Evolutionary conservation across 148 eudicot species (phyloP), one percentile per base, ranked within the genome.

Genomic region (Agrostemma githago): DNA sequence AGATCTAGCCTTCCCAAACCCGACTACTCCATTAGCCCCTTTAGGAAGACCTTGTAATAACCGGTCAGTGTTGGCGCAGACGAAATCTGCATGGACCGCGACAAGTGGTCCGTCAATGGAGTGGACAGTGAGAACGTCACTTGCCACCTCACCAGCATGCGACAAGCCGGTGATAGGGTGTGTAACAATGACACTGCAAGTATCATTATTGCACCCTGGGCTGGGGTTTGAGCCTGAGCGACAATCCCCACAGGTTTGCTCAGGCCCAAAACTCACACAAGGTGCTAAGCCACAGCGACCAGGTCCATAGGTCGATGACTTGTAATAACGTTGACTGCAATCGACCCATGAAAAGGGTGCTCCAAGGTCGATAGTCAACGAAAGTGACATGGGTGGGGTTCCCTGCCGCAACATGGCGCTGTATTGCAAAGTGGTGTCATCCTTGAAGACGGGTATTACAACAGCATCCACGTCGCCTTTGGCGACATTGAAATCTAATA

Each of bases 161-260:
- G 79, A 79, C 5, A 71, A 67, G 39, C 70, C 58, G 10, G 76
- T 86, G 78, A 85, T 54, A 3, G 89, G 85, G 79, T 87, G 89
- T 11, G 76, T 80, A 0, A 86, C 88, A 26, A 15, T 34, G 54
- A 83, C 71, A 12, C 85, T 83, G 56, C 96, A 90, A 1, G 89
- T 84, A 79, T 90, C 82, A 79, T 83, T 85, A 70, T 82, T 84
- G 81, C 96, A 90, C 6, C 80, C 80, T 3, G 76, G 68, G 11
- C 76, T 34, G 68, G 77, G 70, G 40, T 8, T 70, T 61, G 61
- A 51, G 42, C 26, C 73, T 2, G 77, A 76, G 56, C 63, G 41
- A 68, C 76, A 74, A 63, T 48, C 11, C 21, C 64, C 57, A 12
- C 80, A 71, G 9, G 75, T 74, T 43, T 74, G 9, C 14, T 63